These are phyloP conservation scores for Pichia deserticola DNA, from an alignment of 805 yeast species.

Conservation along the genomic window DNA sequence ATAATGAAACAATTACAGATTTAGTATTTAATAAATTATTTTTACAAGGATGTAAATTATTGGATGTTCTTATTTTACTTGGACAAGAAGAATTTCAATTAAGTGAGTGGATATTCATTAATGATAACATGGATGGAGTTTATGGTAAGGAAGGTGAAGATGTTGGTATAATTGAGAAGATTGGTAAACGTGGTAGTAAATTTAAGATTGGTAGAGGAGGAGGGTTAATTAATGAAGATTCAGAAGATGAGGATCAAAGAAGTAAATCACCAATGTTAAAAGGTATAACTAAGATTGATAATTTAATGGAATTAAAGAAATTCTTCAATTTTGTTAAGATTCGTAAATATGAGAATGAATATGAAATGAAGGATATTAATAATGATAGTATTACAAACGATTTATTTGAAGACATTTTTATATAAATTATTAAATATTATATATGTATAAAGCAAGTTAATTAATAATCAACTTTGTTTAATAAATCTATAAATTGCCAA, in stretches of 20 bases:
- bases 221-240: conserved; percentile 11
- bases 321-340: conserved; percentile 64
- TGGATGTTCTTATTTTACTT: conserved; percentile 65
- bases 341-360: conserved; percentile 58
- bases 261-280: conserved; percentile 37
- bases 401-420: conserved; percentile 49
- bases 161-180: conserved; percentile 30
- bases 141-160: conserved; percentile 14
- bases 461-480: not conserved
- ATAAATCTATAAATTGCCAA: conserved; percentile 63
- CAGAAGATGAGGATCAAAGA: conserved; percentile 1
- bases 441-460: too few relatives aligned
- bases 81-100: conserved; percentile 70
- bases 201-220: conserved; percentile 13
- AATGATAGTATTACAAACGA: conserved; percentile 45
- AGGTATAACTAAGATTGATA: conserved; percentile 34
- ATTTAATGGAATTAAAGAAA: conserved; percentile 43
- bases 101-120: conserved; percentile 80
- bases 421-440: conserved; percentile 5
- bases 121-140: conserved; percentile 40
- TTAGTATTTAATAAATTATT: conserved; percentile 33
- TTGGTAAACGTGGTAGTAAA: conserved; percentile 16
- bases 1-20: too few relatives aligned
- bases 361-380: conserved; percentile 41
- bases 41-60: conserved; percentile 62